Conservation (phyloP, 2,329 filamentous ascomycete species). For the Geosmithia flava region DNA sequence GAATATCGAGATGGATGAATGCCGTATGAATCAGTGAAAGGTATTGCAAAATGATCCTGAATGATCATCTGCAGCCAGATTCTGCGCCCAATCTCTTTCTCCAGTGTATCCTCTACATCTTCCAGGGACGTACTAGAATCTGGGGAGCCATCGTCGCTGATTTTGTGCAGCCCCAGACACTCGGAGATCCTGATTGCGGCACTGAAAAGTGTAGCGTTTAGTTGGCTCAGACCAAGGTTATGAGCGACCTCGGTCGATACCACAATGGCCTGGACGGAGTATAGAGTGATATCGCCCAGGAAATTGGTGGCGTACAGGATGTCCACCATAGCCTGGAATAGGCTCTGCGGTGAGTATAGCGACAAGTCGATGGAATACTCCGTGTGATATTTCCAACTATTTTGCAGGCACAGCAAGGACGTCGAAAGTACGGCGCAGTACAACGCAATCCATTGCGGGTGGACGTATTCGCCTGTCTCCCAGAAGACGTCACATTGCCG, state of each 20-base stretch:
- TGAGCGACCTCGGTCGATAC: constrained; percentile 35
- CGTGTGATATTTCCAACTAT: not conserved
- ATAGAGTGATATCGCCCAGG: not conserved
- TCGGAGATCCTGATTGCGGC: constrained; percentile 32
- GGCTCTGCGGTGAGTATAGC: not conserved
- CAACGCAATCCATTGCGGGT: not conserved
- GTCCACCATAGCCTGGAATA: not conserved
- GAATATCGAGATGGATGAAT: constrained; percentile 20
- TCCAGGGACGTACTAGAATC: constrained; percentile 4
- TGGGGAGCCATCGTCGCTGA: constrained; percentile 6
- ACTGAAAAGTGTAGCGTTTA: constrained; percentile 29
- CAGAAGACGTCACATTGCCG: not conserved
- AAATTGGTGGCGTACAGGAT: not conserved
- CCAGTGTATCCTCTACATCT: constrained; percentile 6
- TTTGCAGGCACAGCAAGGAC: not conserved
- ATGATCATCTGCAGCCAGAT: constrained; percentile 23
- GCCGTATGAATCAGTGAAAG: constrained; percentile 24
- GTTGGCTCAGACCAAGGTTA: constrained; percentile 32
- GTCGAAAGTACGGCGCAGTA: constrained; percentile 1
- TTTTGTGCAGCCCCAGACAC: constrained; percentile 29
- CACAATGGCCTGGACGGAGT: constrained; percentile 30
- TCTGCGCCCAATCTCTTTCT: constrained; percentile 15
- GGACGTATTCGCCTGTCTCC: not conserved
- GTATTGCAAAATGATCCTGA: constrained; percentile 22
- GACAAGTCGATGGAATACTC: not conserved